Conservation (phyloP, 257 asterid species). For the Fraxinus americana region DNA sequence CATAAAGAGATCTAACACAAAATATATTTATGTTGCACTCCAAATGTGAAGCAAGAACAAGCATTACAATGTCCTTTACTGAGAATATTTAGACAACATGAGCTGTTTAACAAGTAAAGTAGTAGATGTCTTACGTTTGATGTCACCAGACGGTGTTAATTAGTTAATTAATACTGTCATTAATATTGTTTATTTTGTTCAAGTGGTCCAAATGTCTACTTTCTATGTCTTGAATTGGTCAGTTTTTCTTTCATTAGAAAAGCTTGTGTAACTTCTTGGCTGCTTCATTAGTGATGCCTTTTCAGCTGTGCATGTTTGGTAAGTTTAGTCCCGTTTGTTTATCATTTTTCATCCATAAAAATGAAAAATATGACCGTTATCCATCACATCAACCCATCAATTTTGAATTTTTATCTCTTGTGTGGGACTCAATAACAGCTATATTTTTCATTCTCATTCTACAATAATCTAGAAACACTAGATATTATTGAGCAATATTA, state of each 20-base stretch:
- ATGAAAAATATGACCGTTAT: too few relatives aligned
- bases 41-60: neutral
- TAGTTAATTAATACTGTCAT: neutral
- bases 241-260: neutral
- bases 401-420: too few relatives aligned
- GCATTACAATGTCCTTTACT: conserved; percentile 17
- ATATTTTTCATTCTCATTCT: too few relatives aligned
- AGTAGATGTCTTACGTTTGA: conserved; percentile 10
- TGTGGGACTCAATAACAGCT: too few relatives aligned
- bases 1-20: neutral
- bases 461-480: neutral
- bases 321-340: neutral
- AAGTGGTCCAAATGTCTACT: neutral
- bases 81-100: conserved; percentile 18
- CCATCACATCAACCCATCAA: too few relatives aligned
- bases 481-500: neutral
- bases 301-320: neutral
- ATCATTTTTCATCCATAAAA: too few relatives aligned
- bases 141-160: neutral
- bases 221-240: neutral
- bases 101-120: conserved; percentile 26
- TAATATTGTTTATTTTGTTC: neutral
- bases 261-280: neutral
- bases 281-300: conserved; percentile 10
- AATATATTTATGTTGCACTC: neutral